Conservation (phyloP, 257 asterid genomes). For the Ehretia macrophylla region DNA sequence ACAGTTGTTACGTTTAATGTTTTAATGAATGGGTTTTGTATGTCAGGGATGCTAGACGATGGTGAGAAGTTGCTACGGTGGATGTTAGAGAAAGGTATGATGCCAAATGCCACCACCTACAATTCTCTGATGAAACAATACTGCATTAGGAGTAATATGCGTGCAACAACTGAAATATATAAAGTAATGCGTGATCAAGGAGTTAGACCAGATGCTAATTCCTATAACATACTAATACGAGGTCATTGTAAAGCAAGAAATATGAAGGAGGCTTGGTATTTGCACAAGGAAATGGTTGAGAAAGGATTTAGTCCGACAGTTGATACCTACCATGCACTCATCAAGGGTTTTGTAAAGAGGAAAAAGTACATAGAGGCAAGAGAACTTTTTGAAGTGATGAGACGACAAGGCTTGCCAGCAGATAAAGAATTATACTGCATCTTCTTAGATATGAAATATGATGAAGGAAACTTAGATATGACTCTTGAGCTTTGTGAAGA, state of each 20-base stretch:
- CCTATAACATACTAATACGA: slow-evolving; percentile 67
- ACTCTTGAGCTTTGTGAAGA: slow-evolving; percentile 87
- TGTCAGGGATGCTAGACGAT: slow-evolving; percentile 72
- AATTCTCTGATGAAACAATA: slow-evolving; percentile 77
- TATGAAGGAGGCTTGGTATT: slow-evolving; percentile 96
- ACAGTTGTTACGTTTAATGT: slow-evolving; percentile 89
- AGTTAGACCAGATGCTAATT: slow-evolving; percentile 58
- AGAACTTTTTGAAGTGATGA: slow-evolving; percentile 78
- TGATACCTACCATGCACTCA: slow-evolving; percentile 65
- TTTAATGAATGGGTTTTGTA: slow-evolving; percentile 80
- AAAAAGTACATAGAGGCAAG: slow-evolving; percentile 70
- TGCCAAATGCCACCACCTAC: slow-evolving; percentile 79
- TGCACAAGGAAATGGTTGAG: slow-evolving; percentile 62
- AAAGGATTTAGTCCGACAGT: slow-evolving; percentile 53
- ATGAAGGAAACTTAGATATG: slow-evolving; percentile 66
- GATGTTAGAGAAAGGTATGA: slow-evolving; percentile 82
- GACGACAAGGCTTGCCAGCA: slow-evolving; percentile 47
- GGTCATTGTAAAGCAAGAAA: slow-evolving; percentile 96
- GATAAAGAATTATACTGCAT: slow-evolving; percentile 54
- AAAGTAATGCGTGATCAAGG: slow-evolving; percentile 53
- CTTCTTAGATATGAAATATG: slow-evolving; percentile 71
- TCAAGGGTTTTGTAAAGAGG: slow-evolving; percentile 76
- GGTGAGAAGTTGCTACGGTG: slow-evolving; percentile 72
- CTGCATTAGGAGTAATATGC: slow-evolving; percentile 68
- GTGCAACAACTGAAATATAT: slow-evolving; percentile 48